Percentiles rank a stretch among this genome's conserved stretches.
Evolutionary conservation across 306 rosid species (phyloP).

Genomic region (Oemleria cerasiformis): DNA sequence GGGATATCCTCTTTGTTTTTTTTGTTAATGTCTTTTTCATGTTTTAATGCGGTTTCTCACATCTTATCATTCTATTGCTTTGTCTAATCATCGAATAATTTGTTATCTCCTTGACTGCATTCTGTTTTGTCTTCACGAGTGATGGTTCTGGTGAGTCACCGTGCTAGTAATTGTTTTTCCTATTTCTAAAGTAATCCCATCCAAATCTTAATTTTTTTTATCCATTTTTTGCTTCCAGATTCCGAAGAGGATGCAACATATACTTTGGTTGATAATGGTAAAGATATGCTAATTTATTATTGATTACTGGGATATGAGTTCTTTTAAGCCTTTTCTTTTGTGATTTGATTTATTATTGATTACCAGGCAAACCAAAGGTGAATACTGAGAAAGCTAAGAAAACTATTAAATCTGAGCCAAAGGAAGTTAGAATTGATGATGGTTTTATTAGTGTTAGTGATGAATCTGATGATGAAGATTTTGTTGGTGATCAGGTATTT

Average conservation of each 20-base stretch:
- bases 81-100: neutral
- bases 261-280: slow-evolving; percentile 36
- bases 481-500: slow-evolving; percentile 28
- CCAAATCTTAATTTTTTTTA: slow-evolving; percentile 11
- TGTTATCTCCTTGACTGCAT: slow-evolving; percentile 43
- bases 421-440: slow-evolving; percentile 20
- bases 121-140: slow-evolving; percentile 22
- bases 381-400: slow-evolving; percentile 35
- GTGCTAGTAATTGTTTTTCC: slow-evolving; percentile 11
- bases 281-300: neutral
- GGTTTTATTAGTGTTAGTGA: neutral
- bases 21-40: slow-evolving; percentile 9
- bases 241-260: slow-evolving; percentile 33
- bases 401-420: slow-evolving; percentile 25
- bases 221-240: slow-evolving; percentile 10
- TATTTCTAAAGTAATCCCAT: neutral
- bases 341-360: slow-evolving; percentile 2
- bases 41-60: slow-evolving; percentile 17
- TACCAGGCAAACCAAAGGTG: slow-evolving; percentile 28
- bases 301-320: neutral
- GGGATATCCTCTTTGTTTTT: slow-evolving; percentile 43
- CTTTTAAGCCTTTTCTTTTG: neutral
- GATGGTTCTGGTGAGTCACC: slow-evolving; percentile 40
- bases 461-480: slow-evolving; percentile 34
- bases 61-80: neutral